Conservation (phyloP, 768 basidiomycete genomes). For the Suillus lakei region DNA sequence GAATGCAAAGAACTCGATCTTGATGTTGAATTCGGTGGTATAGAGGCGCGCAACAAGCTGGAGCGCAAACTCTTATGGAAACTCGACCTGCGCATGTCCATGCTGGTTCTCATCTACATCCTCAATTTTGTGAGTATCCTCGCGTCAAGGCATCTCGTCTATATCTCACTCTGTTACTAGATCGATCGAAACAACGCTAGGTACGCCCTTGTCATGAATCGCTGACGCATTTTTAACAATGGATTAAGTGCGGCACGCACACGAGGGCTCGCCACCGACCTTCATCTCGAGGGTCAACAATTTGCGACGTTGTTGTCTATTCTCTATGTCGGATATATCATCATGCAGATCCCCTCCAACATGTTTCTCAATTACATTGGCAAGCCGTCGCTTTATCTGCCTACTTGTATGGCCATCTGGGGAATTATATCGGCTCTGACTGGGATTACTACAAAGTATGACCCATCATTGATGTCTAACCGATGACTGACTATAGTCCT, state of each 20-base stretch:
- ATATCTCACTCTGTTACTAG: slow-evolving; percentile 29
- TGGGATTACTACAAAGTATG: slow-evolving; percentile 36
- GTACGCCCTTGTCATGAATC: slow-evolving; percentile 38
- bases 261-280: slow-evolving; percentile 63
- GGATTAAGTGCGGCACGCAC: slow-evolving; percentile 64
- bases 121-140: slow-evolving; percentile 37
- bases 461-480: background rate
- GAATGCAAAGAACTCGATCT: slow-evolving; percentile 13
- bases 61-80: slow-evolving; percentile 60
- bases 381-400: slow-evolving; percentile 68
- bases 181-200: slow-evolving; percentile 74
- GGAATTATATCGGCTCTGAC: slow-evolving; percentile 62
- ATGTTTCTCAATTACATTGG: slow-evolving; percentile 73
- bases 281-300: slow-evolving; percentile 60
- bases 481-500: background rate
- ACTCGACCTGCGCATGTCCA: slow-evolving; percentile 59
- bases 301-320: slow-evolving; percentile 75
- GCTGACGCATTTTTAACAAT: background rate
- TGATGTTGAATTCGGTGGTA: slow-evolving; percentile 53
- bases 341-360: slow-evolving; percentile 59
- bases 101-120: slow-evolving; percentile 49
- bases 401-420: slow-evolving; percentile 72
- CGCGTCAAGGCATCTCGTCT: background rate
- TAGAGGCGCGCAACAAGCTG: slow-evolving; percentile 47
- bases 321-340: slow-evolving; percentile 61